These are phyloP conservation scores for Metarhizium album DNA, from an alignment of 2,329 filamentous ascomycete genomes.

Conservation along the genomic window DNA sequence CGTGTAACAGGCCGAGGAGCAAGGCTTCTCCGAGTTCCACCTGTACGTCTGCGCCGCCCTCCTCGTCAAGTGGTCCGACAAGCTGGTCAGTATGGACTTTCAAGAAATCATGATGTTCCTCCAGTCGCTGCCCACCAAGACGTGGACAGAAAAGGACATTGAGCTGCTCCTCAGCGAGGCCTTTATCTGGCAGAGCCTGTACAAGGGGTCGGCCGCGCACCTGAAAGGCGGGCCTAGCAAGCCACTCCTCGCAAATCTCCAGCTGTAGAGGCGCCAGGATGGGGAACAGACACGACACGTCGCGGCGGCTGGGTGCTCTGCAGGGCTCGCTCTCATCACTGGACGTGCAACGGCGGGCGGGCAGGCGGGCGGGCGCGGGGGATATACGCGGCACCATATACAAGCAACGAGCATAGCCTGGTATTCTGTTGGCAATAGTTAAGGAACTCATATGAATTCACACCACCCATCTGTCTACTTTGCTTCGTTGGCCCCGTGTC, in stretches of 20 bases:
- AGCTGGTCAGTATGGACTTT: constrained; percentile 94
- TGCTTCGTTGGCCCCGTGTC: neutral
- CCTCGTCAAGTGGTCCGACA: constrained; percentile 94
- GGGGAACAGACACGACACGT: no score
- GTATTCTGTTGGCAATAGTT: neutral
- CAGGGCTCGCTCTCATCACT: no score
- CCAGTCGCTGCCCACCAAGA: constrained; percentile 81
- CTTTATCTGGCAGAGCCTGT: constrained; percentile 97
- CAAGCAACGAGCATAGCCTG: neutral
- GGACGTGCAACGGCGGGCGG: no score
- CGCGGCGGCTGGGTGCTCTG: no score
- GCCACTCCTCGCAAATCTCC: constrained; percentile 24
- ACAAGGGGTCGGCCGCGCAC: constrained; percentile 89
- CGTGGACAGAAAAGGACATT: constrained; percentile 97
- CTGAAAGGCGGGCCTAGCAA: constrained; percentile 44
- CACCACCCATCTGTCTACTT: neutral
- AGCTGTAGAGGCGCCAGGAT: no score
- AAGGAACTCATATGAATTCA: neutral
- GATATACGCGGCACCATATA: neutral
- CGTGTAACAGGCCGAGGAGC: constrained; percentile 71
- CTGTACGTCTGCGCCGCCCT: constrained; percentile 97
- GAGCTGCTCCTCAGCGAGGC: constrained; percentile 91
- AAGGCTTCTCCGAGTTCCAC: constrained; percentile 97
- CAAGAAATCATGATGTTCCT: constrained; percentile 99
- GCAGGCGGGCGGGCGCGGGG: no score